phyloP scores from a whole-genome alignment of 1,284 basidiomycete species.

The Gastroboletus turbinatus region DNA sequence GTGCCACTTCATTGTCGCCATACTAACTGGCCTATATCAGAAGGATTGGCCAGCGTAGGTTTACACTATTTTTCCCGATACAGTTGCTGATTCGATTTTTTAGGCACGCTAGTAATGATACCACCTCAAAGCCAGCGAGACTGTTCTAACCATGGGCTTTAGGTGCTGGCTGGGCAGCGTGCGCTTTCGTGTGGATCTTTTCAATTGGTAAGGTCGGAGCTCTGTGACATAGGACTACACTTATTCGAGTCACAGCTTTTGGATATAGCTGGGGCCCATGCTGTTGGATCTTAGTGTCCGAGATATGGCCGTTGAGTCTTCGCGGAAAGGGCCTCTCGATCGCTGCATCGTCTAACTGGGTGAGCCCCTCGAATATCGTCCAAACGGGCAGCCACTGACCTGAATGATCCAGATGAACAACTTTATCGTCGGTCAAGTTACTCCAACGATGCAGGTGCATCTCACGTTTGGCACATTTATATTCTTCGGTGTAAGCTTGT shows the following conservation, averaged over 20 bases:
- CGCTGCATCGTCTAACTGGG: slow-evolving; percentile 71
- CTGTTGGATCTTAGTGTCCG: slow-evolving; percentile 65
- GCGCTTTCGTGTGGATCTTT: slow-evolving; percentile 66
- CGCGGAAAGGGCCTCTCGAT: slow-evolving; percentile 71
- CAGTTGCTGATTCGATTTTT: not conserved
- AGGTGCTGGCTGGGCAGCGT: slow-evolving; percentile 64
- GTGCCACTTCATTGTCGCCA: slow-evolving; percentile 66
- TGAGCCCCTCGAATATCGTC: slow-evolving; percentile 27
- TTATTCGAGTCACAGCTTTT: slow-evolving; percentile 39
- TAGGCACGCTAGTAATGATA: slow-evolving; percentile 7
- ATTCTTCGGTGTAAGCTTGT: slow-evolving; percentile 58
- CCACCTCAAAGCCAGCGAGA: not conserved
- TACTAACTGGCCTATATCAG: slow-evolving; percentile 56
- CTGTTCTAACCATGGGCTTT: slow-evolving; percentile 3
- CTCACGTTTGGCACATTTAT: slow-evolving; percentile 66
- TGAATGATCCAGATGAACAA: slow-evolving; percentile 63
- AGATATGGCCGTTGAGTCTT: slow-evolving; percentile 65
- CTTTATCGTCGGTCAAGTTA: slow-evolving; percentile 67
- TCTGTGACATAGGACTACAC: not conserved
- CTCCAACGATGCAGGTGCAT: slow-evolving; percentile 60
- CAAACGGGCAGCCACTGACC: not conserved
- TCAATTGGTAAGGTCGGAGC: slow-evolving; percentile 46
- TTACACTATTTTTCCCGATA: not conserved
- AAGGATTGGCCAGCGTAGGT: slow-evolving; percentile 50
- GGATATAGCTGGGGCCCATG: slow-evolving; percentile 74